Conservation (phyloP, 495 filamentous ascomycete genomes). For the Penicillium ochrochloron region DNA sequence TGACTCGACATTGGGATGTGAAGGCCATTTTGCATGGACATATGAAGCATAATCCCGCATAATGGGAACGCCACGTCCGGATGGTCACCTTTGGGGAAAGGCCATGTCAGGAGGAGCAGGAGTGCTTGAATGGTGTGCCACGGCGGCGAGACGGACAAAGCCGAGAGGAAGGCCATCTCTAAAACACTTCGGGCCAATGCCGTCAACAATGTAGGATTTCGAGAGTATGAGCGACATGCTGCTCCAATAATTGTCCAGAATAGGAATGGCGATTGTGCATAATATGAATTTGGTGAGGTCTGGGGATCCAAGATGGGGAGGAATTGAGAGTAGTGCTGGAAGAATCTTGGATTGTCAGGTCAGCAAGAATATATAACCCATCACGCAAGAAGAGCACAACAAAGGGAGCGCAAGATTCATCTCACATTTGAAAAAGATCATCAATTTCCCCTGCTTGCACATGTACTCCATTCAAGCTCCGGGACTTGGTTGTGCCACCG, state of each 20-base stretch:
- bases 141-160: constrained; percentile 40
- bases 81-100: constrained; percentile 50
- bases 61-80: constrained; percentile 49
- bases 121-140: constrained; percentile 55
- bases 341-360: constrained; percentile 42
- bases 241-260: constrained; percentile 56
- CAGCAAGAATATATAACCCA: not conserved
- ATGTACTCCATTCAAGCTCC: constrained; percentile 35
- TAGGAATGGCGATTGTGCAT: constrained; percentile 50
- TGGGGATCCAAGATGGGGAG: constrained; percentile 50
- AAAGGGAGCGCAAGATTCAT: not conserved
- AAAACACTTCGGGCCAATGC: constrained; percentile 44
- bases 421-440: constrained; percentile 42
- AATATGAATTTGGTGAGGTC: constrained; percentile 47
- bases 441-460: constrained; percentile 42
- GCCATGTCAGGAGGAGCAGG: constrained; percentile 54
- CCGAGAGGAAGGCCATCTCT: constrained; percentile 51
- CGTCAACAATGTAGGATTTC: constrained; percentile 49
- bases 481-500: constrained; percentile 28
- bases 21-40: constrained; percentile 56
- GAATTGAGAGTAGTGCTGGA: constrained; percentile 49
- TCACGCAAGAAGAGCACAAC: not conserved
- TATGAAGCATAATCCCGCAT: constrained; percentile 47
- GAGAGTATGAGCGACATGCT: constrained; percentile 41
- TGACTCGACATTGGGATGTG: constrained; percentile 55